Evolutionary conservation across 1,139 yeast species (phyloP), one percentile per base, ranked within the genome.

Genomic region (Magnusiomyces paraingens): DNA sequence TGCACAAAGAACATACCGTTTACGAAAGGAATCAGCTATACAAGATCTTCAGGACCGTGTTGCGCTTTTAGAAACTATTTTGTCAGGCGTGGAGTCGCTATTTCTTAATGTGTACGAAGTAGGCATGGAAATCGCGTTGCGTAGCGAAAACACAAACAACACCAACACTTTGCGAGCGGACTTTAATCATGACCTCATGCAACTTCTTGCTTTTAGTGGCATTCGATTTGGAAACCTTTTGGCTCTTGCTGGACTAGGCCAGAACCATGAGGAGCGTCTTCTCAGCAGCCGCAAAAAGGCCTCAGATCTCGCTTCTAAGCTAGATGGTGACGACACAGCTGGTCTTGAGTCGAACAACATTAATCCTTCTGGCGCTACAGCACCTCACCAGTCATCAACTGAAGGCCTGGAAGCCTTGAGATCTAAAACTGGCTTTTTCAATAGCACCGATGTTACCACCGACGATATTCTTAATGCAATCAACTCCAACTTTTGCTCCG

Each of bases 1-100:
- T 35, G 58, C 58, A 1, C 58, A 56, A 40, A 40, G 55, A 26
- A 56, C 58, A 6, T 56, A 56, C 47, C 50, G 58, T 1, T 43
- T 56, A 8, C 51, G 54, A 26, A 56, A 53, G 29, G 58, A 56
- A 18, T 51, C 56, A n/a, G 55, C 56, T 21, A 46, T 50, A 11
- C 53, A 48, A 10, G 46, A 46, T 21, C 52, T 56, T 10, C 51
- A 53, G 43, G 29, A 40, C 21, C 44, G 55, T n/a, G 58, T 53
- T 6, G 17, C 15, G 6, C 18, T 48, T 11, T 44, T 53, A 1
- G 55, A 53, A 40, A 35, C 53, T 8, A 44, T 51, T 1, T 41
- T 52, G 10, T 18, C 47, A 12, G 46, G 50, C 12, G 17, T 56
- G 42, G 53, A 53, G 39, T 38, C 51, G 6, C 40, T 54, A 14